Conservation (phyloP, 441 rosid genomes). For the Breynia disticha region DNA sequence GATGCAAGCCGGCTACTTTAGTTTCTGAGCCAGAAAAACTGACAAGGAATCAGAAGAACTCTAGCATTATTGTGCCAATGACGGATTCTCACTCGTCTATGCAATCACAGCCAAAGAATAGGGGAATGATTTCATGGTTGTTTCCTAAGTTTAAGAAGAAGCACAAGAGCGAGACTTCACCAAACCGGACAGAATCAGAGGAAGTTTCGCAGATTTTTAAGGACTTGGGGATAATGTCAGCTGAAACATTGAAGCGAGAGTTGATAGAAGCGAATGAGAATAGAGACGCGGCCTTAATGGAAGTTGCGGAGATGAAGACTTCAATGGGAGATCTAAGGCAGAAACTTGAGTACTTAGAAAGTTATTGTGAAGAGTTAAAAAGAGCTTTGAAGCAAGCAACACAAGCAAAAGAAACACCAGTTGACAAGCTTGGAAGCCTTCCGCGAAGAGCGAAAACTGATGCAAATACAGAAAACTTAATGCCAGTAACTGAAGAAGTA, state of each 20-base stretch:
- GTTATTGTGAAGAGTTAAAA: constrained; percentile 71
- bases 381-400: constrained; percentile 63
- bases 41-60: constrained; percentile 33
- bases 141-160: constrained; percentile 72
- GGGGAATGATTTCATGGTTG: constrained; percentile 70
- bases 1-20: constrained; percentile 39
- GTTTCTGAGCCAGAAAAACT: constrained; percentile 20
- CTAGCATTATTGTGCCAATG: constrained; percentile 68
- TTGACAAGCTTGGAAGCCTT: constrained; percentile 27
- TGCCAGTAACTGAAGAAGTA: constrained; percentile 83
- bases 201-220: constrained; percentile 54
- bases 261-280: constrained; percentile 63
- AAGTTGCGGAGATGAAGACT: constrained; percentile 70
- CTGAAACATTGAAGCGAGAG: constrained; percentile 63
- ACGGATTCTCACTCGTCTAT: constrained; percentile 52
- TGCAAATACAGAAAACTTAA: constrained; percentile 23
- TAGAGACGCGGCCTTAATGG: constrained; percentile 60
- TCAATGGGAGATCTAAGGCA: constrained; percentile 59
- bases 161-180: constrained; percentile 47
- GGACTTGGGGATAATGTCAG: constrained; percentile 40
- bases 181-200: constrained; percentile 61
- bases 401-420: constrained; percentile 25
- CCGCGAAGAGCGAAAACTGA: constrained; percentile 25
- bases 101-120: constrained; percentile 46
- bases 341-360: constrained; percentile 75